Conservation (phyloP, 2,329 filamentous ascomycete genomes). For the Ascochyta pisi region DNA sequence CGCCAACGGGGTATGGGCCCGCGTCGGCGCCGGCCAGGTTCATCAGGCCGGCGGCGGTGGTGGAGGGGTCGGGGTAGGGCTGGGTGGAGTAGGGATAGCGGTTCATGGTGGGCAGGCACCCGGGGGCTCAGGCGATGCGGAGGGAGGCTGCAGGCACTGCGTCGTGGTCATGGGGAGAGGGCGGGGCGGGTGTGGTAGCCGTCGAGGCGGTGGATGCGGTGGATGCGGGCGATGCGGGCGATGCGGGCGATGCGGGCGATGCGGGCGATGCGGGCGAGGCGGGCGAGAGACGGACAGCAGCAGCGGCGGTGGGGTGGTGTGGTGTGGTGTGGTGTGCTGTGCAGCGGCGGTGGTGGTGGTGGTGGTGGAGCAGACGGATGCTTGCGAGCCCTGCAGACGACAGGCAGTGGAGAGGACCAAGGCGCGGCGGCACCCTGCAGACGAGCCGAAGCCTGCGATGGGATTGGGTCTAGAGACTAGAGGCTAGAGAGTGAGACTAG, state of each 20-base stretch:
- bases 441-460: not conserved
- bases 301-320: not conserved
- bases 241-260: too few species aligned
- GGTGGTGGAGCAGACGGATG: not conserved
- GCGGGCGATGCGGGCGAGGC: too few species aligned
- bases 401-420: not conserved
- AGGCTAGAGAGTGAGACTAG: too few species aligned
- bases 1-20: conserved; percentile 23
- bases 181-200: conserved; percentile 15
- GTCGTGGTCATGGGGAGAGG: conserved; percentile 17
- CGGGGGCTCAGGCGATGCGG: conserved; percentile 1
- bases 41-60: conserved; percentile 43
- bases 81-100: conserved; percentile 47
- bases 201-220: too few species aligned
- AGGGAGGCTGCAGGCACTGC: conserved; percentile 7
- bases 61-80: conserved; percentile 34
- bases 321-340: not conserved
- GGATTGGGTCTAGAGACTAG: not conserved
- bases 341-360: not conserved
- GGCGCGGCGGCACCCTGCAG: conserved; percentile 11
- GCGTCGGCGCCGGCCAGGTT: conserved; percentile 30
- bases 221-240: not conserved
- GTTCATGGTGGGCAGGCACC: conserved; percentile 44
- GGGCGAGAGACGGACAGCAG: not conserved
- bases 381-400: not conserved